These are phyloP conservation scores for Annulohypoxylon nitens DNA, from an alignment of 495 filamentous ascomycete genomes.

Conservation along the genomic window DNA sequence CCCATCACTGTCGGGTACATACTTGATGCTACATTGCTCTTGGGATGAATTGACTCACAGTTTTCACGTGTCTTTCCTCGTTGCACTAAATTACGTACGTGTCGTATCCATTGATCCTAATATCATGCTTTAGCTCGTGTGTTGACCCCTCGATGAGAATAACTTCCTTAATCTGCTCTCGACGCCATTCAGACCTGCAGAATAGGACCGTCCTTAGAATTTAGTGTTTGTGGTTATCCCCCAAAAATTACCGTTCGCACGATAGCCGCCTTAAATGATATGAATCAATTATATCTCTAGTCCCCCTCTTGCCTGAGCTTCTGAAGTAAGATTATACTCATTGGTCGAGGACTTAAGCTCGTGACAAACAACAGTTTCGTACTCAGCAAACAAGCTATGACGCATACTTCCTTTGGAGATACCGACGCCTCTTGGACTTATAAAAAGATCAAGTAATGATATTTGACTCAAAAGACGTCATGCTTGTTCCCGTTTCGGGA, in stretches of 20 bases:
- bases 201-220: background rate
- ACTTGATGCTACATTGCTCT: background rate
- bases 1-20: constrained; percentile 32
- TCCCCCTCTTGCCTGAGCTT: background rate
- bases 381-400: background rate
- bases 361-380: background rate
- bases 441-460: background rate
- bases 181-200: background rate
- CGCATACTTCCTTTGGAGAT: background rate
- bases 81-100: background rate
- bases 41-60: background rate
- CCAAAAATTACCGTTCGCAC: background rate
- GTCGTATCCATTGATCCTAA: background rate
- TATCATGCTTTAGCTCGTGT: background rate
- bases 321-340: no score
- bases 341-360: background rate
- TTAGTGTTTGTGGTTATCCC: background rate
- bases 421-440: background rate
- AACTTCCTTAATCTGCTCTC: background rate
- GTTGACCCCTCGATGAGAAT: background rate
- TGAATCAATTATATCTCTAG: background rate
- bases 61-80: background rate
- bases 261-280: background rate
- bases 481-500: constrained; percentile 21
- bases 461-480: background rate